Conservation (phyloP, 257 asterid genomes). For the Rubia yunnanensis region DNA sequence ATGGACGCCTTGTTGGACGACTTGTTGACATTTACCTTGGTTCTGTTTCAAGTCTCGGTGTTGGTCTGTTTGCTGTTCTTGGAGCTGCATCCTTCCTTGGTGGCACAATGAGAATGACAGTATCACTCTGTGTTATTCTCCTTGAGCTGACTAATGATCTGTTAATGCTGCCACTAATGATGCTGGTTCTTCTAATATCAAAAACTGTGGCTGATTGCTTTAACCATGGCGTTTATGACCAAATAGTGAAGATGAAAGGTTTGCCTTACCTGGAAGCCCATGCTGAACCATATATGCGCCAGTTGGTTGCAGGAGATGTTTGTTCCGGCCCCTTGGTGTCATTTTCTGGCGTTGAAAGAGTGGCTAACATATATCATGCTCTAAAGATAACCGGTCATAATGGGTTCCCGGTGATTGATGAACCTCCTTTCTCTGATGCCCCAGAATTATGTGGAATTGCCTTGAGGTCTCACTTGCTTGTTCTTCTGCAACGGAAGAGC, state of each 20-base stretch:
- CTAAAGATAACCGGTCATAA: constrained; percentile 56
- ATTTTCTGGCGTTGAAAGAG: constrained; percentile 71
- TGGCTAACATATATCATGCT: constrained; percentile 59
- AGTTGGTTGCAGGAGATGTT: constrained; percentile 72
- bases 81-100: constrained; percentile 99
- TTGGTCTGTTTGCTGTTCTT: constrained; percentile 72
- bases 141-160: constrained; percentile 84
- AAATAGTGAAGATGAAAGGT: constrained; percentile 87
- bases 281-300: constrained; percentile 90
- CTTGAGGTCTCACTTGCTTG: constrained; percentile 79
- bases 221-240: constrained; percentile 87
- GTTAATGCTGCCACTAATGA: constrained; percentile 79
- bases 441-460: constrained; percentile 81
- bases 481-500: constrained; percentile 52
- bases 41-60: constrained; percentile 52
- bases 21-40: constrained; percentile 54
- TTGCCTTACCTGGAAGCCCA: constrained; percentile 92
- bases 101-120: constrained; percentile 99
- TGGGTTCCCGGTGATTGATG: constrained; percentile 86
- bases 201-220: constrained; percentile 86
- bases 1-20: constrained; percentile 62
- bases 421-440: constrained; percentile 75
- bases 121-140: constrained; percentile 84
- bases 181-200: constrained; percentile 89
- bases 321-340: constrained; percentile 84